Evolutionary conservation across 1,284 basidiomycete genomes (phyloP).

Genomic region (Clitocybe nebularis): DNA sequence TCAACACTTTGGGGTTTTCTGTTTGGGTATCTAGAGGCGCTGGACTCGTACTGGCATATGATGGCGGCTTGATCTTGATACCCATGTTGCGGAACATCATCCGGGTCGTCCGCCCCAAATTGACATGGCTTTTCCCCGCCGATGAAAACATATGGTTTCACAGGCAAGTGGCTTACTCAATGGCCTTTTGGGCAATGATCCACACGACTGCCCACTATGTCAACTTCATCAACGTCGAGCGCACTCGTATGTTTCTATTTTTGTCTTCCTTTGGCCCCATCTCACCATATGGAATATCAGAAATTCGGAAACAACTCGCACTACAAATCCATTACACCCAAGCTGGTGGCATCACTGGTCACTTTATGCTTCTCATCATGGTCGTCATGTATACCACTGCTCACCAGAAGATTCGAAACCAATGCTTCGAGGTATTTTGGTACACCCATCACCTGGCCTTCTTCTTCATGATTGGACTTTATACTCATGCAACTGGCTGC

Average conservation of each 20-base stretch:
- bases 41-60: slow-evolving; percentile 79
- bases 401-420: slow-evolving; percentile 75
- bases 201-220: slow-evolving; percentile 90
- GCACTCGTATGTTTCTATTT: slow-evolving; percentile 52
- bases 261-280: not conserved
- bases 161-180: slow-evolving; percentile 84
- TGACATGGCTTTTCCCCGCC: slow-evolving; percentile 77
- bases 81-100: slow-evolving; percentile 86
- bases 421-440: slow-evolving; percentile 92
- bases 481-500: slow-evolving; percentile 87
- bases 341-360: slow-evolving; percentile 82
- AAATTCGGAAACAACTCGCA: slow-evolving; percentile 73
- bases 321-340: slow-evolving; percentile 83
- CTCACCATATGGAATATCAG: slow-evolving; percentile 32
- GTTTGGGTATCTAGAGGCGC: slow-evolving; percentile 87
- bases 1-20: slow-evolving; percentile 75
- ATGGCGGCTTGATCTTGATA: slow-evolving; percentile 78
- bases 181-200: slow-evolving; percentile 84
- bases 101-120: slow-evolving; percentile 71
- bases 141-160: slow-evolving; percentile 95
- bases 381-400: slow-evolving; percentile 82
- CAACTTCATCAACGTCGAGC: slow-evolving; percentile 86
- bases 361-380: slow-evolving; percentile 89
- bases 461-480: slow-evolving; percentile 87
- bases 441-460: slow-evolving; percentile 89